Evolutionary conservation across 345 rosid species (phyloP), one percentile per base, ranked within the genome.

Genomic region (Eucalyptus albens): DNA sequence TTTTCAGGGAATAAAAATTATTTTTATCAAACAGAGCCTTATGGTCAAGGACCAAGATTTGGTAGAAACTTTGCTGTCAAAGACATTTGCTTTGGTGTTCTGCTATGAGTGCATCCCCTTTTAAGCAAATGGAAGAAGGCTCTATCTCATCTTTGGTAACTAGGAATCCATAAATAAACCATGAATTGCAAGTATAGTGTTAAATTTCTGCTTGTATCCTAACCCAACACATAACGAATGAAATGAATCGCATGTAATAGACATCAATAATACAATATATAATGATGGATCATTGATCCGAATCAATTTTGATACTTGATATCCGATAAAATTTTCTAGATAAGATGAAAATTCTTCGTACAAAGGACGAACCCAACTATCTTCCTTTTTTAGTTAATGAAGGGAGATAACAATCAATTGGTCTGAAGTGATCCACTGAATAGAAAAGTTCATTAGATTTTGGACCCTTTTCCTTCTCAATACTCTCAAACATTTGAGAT

Each of bases 221-320:
- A 24, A 47, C 2, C 59, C 9, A 6, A 53, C 59, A 53, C 3
- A 53, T 53, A 53, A 8, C 0, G 29, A 21, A 72, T 6, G 15
- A 72, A 72, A 37, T 11, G 82, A 21, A 21, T 4, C 8, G 0
- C 14, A 33, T 69, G 24, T 7, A 8, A 21, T 53, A 21, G 59
- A 4, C 11, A 72, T 33, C 14, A 0, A 29, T 62, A 29, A 27
- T 29, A 9, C 4, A 12, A 13, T 4, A 29, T 62, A 13, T 27
- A 13, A 62, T 5, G 5, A 6, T 0, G 1, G 15, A 77, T 77
- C 5, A 6, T 12, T 21, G 8, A 77, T 7, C 4, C 29, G 6
- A 40, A 2, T 77, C 29, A 22, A 77, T 77, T 77, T 40, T 6
- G 15, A 40, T 21, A 0, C 3, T 37, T 2, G 1, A 0, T 11